Conservation (phyloP, 371 early-diverging fungal genomes). For the Parasitella parasitica region DNA sequence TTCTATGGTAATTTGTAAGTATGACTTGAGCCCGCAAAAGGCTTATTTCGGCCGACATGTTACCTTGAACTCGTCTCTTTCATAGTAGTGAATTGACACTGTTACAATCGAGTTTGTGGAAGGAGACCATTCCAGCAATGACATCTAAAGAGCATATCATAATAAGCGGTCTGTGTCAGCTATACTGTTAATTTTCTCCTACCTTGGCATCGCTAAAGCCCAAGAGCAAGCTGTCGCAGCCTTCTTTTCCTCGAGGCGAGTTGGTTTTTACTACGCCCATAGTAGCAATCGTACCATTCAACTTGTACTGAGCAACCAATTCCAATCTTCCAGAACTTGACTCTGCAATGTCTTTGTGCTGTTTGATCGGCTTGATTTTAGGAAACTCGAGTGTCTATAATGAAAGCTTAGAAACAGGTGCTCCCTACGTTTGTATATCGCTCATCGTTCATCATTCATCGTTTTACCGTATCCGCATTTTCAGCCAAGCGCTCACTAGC, state of each 20-base stretch:
- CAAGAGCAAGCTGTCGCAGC: slow-evolving; percentile 81
- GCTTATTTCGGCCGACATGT: too few relatives aligned
- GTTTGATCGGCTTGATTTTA: slow-evolving; percentile 37
- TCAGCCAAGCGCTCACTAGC: slow-evolving; percentile 15
- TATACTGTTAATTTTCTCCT: slow-evolving; percentile 1
- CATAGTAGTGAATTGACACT: slow-evolving; percentile 95
- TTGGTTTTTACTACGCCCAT: slow-evolving; percentile 75
- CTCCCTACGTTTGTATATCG: neutral
- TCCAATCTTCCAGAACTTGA: slow-evolving; percentile 70
- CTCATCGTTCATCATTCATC: too few relatives aligned
- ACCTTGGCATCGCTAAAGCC: slow-evolving; percentile 95
- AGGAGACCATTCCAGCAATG: slow-evolving; percentile 84
- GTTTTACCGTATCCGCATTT: slow-evolving; percentile 21
- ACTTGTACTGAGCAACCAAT: slow-evolving; percentile 68
- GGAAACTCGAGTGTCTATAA: slow-evolving; percentile 43
- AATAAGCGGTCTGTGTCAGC: neutral
- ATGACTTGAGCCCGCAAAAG: neutral
- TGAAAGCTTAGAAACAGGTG: neutral
- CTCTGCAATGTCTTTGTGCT: slow-evolving; percentile 18
- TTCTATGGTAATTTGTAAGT: slow-evolving; percentile 26
- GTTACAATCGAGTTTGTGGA: slow-evolving; percentile 79
- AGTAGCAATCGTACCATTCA: slow-evolving; percentile 82
- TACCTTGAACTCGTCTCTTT: slow-evolving; percentile 89
- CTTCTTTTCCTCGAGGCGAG: slow-evolving; percentile 64
- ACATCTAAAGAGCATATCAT: slow-evolving; percentile 59